Base-by-base conservation (phyloP, 2,329 filamentous ascomycete species). In the Penicillium glabrum region DNA sequence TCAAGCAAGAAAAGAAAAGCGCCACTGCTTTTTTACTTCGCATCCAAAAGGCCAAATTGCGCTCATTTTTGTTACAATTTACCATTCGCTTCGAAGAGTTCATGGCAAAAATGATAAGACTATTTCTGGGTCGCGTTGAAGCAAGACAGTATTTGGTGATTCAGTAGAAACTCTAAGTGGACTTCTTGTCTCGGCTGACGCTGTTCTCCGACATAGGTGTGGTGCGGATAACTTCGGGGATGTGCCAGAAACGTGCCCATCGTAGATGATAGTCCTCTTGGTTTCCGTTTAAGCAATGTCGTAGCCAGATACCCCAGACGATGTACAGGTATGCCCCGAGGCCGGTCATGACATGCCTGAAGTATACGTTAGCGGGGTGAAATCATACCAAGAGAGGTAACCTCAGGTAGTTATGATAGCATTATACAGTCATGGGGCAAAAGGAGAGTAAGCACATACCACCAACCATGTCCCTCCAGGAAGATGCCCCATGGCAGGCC, bases 281-380 rank as follows among this genome's bases (percentile, higher is more conserved):
- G 46, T 82, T 82, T 3, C 86, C 85, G 60, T 92, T 90, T 49
- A 95, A 77, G 65, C 89, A 91, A 60, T 89, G 86, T 41, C 90
- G 84, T 19, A 95, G 80, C 88, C 90, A 93, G 26, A 93, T 86
- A 14, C 90, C 88, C 90, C 91, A 96, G 14, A 86, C 79, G 64
- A 96, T 91, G 70, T 93, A 91, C 69, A 88, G 89, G 73, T 96
- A 96, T 16, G 90, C 90, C 71, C 91, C 91, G 35, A 88, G 79
- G 13, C 90, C 90, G 0, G 91, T 95, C 82, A 93, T 87, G 37
- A 93, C 69, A 75, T 93, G 90, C 89, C 88, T 82, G 52, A 7
- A 29, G 31, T 29, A 46, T 53, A 53, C 69, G 58, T 63, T 50
- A 58, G 61, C 39, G 14, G n/a, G 9, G 9, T 41, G 5, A 7